Conservation (phyloP, 1,284 basidiomycete genomes). For the Termitomyces sp. region DNA sequence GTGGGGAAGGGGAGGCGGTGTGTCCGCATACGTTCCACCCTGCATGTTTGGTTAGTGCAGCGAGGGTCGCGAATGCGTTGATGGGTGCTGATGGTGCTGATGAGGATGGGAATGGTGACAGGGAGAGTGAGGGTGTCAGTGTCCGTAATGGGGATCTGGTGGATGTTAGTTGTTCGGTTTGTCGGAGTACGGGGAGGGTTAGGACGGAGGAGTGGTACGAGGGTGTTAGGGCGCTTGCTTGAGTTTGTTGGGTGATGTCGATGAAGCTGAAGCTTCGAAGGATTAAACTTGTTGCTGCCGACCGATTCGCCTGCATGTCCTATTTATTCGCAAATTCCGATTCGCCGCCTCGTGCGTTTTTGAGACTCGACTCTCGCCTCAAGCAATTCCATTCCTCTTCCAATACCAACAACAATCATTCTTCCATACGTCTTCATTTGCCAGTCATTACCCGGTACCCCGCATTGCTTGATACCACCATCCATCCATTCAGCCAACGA, state of each 20-base stretch:
- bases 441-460: background rate
- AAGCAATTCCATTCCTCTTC: background rate
- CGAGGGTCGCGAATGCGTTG: slow-evolving; percentile 50
- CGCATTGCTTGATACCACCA: slow-evolving; percentile 5
- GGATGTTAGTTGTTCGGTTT: slow-evolving; percentile 66
- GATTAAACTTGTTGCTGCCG: background rate
- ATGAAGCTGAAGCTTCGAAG: background rate
- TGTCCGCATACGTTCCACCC: slow-evolving; percentile 68
- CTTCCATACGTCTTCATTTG: background rate
- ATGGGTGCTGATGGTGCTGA: slow-evolving; percentile 39
- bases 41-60: slow-evolving; percentile 67
- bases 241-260: slow-evolving; percentile 4
- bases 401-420: background rate
- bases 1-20: slow-evolving; percentile 29
- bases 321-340: background rate
- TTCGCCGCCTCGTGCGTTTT: background rate
- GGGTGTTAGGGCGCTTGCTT: slow-evolving; percentile 31
- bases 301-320: background rate
- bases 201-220: slow-evolving; percentile 57
- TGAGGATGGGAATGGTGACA: slow-evolving; percentile 31
- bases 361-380: background rate
- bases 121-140: too few species aligned
- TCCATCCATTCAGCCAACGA: background rate
- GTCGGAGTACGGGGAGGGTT: slow-evolving; percentile 54
- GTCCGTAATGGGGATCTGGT: slow-evolving; percentile 27